These are phyloP conservation scores for Chaetothyriales sp. DNA, from an alignment of 2,329 filamentous ascomycete genomes.

Conservation along the genomic window DNA sequence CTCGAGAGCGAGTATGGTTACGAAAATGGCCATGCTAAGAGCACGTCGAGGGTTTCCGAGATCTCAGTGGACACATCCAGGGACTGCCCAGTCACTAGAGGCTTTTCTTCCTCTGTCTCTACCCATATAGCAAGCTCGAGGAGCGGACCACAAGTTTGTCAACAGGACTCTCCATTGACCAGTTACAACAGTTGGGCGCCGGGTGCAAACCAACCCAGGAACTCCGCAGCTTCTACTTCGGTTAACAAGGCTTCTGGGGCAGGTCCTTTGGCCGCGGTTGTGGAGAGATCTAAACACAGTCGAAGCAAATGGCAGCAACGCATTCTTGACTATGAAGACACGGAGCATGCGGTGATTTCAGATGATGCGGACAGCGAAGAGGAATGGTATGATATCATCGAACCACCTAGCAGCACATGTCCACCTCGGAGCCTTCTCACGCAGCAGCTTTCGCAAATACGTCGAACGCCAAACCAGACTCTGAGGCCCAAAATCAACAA, in stretches of 20 bases:
- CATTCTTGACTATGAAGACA: conserved; percentile 5
- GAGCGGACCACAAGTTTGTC: conserved; percentile 2
- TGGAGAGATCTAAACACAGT: conserved; percentile 1
- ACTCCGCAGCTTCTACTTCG: not conserved
- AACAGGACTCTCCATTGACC: conserved; percentile 4
- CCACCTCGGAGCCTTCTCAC: not conserved
- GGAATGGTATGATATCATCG: conserved; percentile 10
- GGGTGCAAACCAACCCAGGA: conserved; percentile 4
- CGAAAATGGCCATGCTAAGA: conserved; percentile 3
- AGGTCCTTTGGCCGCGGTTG: conserved; percentile 8
- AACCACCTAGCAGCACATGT: not conserved
- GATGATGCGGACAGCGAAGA: conserved; percentile 11
- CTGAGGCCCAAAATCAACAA: not conserved
- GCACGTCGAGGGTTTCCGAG: conserved; percentile 4
- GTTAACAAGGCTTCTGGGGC: too few species aligned
- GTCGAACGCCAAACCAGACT: not conserved
- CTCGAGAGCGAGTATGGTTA: conserved; percentile 6
- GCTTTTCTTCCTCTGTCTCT: not conserved
- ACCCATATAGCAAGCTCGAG: conserved; percentile 3
- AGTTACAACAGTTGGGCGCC: not conserved
- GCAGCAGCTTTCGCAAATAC: not conserved
- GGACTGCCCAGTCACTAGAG: conserved; percentile 1
- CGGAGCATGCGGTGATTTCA: conserved; percentile 12
- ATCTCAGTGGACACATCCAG: not conserved
- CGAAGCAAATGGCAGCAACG: conserved; percentile 9